Conservation (phyloP, 139 green algal species). For the Picochlorum costavermella region DNA sequence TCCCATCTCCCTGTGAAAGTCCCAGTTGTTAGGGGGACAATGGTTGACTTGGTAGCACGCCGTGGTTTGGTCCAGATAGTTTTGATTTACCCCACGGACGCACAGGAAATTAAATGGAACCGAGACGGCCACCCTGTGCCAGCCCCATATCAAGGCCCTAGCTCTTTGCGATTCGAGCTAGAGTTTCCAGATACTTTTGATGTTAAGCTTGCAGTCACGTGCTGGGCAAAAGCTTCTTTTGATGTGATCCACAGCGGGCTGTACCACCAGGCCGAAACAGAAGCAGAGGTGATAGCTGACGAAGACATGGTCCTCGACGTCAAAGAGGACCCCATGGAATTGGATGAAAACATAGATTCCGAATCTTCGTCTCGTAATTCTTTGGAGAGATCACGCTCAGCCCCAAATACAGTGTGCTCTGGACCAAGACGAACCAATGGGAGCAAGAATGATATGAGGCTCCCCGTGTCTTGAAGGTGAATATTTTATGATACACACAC, state of each 20-base stretch:
- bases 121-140: conserved; percentile 40
- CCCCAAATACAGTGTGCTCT: too few relatives aligned
- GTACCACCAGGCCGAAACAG: not conserved
- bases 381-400: too few relatives aligned
- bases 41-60: conserved; percentile 44
- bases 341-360: too few relatives aligned
- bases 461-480: too few relatives aligned
- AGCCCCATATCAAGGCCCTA: conserved; percentile 34
- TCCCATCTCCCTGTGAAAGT: conserved; percentile 44
- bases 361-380: too few relatives aligned
- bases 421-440: too few relatives aligned
- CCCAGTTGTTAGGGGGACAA: conserved; percentile 49
- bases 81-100: conserved; percentile 34
- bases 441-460: too few relatives aligned
- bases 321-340: not conserved
- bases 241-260: conserved; percentile 41
- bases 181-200: conserved; percentile 28
- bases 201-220: conserved; percentile 33
- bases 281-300: not conserved
- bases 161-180: conserved; percentile 31
- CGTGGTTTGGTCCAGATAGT: conserved; percentile 39
- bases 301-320: not conserved
- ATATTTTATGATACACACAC: too few relatives aligned
- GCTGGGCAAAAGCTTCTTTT: conserved; percentile 49
- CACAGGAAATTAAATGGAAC: conserved; percentile 44